Conservation (phyloP, 345 rosid species). For the Anacardium occidentale region DNA sequence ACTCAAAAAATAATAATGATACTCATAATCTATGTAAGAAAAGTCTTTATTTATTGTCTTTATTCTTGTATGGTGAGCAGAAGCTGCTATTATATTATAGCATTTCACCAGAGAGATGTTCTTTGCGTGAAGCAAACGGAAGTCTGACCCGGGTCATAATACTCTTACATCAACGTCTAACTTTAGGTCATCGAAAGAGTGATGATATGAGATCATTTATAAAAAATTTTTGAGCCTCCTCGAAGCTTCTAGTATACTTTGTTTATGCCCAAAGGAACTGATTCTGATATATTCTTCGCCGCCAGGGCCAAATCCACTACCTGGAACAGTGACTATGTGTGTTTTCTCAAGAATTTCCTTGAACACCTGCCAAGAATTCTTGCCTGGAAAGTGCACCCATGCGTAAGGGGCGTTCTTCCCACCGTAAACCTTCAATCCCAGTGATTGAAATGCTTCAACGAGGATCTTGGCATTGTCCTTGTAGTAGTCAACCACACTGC, state of each 20-base stretch:
- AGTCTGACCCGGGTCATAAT: too few relatives aligned
- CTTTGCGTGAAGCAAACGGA: too few relatives aligned
- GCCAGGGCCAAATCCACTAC: conserved; percentile 75
- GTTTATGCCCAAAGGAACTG: conserved; percentile 64
- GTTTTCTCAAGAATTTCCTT: conserved; percentile 66
- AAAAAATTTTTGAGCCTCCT: conserved; percentile 8
- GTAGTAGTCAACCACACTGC: conserved; percentile 47
- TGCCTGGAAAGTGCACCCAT: conserved; percentile 69
- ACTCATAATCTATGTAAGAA: too few relatives aligned
- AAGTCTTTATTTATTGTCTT: too few relatives aligned
- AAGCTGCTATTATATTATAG: too few relatives aligned
- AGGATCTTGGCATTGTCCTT: conserved; percentile 61
- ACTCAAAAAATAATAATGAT: too few relatives aligned
- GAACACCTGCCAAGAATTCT: conserved; percentile 72
- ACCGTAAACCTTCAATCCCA: conserved; percentile 57
- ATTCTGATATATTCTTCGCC: conserved; percentile 74
- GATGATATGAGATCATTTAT: too few relatives aligned
- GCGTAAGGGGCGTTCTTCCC: conserved; percentile 75
- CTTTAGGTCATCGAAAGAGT: too few relatives aligned
- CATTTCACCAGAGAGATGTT: too few relatives aligned
- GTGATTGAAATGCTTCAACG: conserved; percentile 43
- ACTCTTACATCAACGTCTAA: too few relatives aligned
- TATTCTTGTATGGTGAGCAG: too few relatives aligned
- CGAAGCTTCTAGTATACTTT: conserved; percentile 57
- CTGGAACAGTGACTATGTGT: conserved; percentile 67